Percentiles rank a stretch among this genome's conserved stretches.
These are phyloP conservation scores for Periglandula ipomoeae DNA, from an alignment of 2,329 filamentous ascomycete genomes.

Conservation along the genomic window DNA sequence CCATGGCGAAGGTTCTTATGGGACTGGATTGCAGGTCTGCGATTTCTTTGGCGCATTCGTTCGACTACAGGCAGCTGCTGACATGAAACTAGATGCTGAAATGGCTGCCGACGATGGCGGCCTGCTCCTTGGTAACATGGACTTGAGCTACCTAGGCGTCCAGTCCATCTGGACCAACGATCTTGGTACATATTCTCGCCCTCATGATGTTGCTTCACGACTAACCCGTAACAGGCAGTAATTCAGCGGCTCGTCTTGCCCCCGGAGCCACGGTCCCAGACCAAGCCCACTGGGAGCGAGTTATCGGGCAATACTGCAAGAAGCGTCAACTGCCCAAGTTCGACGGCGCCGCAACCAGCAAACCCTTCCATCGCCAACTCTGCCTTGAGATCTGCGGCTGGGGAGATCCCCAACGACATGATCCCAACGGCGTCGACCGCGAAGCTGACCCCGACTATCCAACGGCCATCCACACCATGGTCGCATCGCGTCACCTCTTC, in stretches of 20 bases:
- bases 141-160: conserved; percentile 69
- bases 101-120: conserved; percentile 54
- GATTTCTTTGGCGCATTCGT: background rate
- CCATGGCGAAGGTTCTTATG: conserved; percentile 71
- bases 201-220: background rate
- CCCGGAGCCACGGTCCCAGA: conserved; percentile 38
- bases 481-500: conserved; percentile 67
- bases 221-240: conserved; percentile 31
- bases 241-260: conserved; percentile 37
- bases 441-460: conserved; percentile 36
- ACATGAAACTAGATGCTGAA: conserved; percentile 43
- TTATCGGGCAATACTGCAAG: conserved; percentile 55
- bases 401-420: conserved; percentile 47
- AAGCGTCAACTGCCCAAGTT: conserved; percentile 53
- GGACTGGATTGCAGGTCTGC: conserved; percentile 61
- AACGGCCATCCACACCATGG: conserved; percentile 58
- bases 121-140: conserved; percentile 60
- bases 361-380: conserved; percentile 62
- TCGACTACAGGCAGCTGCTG: background rate
- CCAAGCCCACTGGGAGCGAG: conserved; percentile 47
- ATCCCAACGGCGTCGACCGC: conserved; percentile 33
- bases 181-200: conserved; percentile 40
- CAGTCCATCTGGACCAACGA: conserved; percentile 62
- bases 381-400: conserved; percentile 68
- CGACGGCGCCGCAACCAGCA: conserved; percentile 52